Evolutionary conservation across 2,329 filamentous ascomycete genomes (phyloP), one percentile per base, ranked within the genome.

Genomic region (Pyrenophora graminea): DNA sequence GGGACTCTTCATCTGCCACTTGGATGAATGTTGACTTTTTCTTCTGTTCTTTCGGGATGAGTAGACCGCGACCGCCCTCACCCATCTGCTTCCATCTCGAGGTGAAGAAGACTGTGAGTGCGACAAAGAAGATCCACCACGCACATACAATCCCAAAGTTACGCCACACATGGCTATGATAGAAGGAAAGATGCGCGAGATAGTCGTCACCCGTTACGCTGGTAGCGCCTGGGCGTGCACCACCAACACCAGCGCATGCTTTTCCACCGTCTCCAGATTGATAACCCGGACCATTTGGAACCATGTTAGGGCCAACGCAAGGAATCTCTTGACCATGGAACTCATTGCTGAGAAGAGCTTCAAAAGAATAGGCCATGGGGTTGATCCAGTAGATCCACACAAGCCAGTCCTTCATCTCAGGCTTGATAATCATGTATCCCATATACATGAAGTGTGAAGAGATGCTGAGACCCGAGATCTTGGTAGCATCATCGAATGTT

Each of bases 341-440:
- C 36, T 95, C 90, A 71, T 92, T 93, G 48, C 87, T 82, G 78
- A 91, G 85, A 25, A 93, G 77, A 0, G 83, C 77, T 70, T 94
- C 90, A 65, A 93, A 94, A 0, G 83, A 83, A 58, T 93, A 94
- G 0, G 83, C 83, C 6, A 94, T 79, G 1, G 89, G 89, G 54
- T 93, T 85, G 23, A 92, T 76, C 67, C 89, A 93, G 53, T 91
- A 88, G 55, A 94, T 82, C 90, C 90, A 94, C 51, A 85, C 80
- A 64, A 87, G 88, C 89, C 90, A 95, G 2, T 76, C 81, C 3
- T 88, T 80, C 88, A 90, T 93, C 70, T 90, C 73, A 5, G 66
- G 61, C 2, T 68, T 69, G 1, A 77, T 75, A 48, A 81, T 75
- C 10, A 73, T 71, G 67, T 90, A 88, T 46, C 85, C 66, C 32